Conservation (phyloP, 2,329 filamentous ascomycete species). For the Cladosporium colombiae region DNA sequence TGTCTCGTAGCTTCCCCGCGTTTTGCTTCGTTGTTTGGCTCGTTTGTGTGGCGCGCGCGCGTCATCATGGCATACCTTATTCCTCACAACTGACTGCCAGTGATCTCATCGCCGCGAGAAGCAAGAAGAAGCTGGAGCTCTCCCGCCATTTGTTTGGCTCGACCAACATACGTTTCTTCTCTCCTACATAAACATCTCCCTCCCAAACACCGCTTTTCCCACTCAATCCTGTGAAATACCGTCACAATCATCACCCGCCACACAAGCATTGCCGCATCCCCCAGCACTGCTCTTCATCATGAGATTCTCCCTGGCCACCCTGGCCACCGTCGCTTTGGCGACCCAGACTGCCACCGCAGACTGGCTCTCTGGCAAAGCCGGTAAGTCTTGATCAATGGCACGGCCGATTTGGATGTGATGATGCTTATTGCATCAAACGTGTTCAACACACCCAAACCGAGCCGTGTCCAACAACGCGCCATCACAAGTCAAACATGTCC, state of each 20-base stretch:
- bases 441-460: not conserved
- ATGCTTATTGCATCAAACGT: not conserved
- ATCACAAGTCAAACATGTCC: slow-evolving; percentile 17
- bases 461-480: slow-evolving; percentile 1
- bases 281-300: slow-evolving; percentile 53
- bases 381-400: slow-evolving; percentile 54
- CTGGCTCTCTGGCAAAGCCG: slow-evolving; percentile 82
- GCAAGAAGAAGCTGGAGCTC: slow-evolving; percentile 1
- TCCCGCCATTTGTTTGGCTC: slow-evolving; percentile 3
- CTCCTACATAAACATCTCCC: not conserved
- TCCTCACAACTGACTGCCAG: not conserved
- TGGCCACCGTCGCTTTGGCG: slow-evolving; percentile 72
- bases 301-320: slow-evolving; percentile 70
- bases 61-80: slow-evolving; percentile 8
- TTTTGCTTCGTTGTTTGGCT: not conserved
- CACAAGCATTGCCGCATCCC: not conserved
- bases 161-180: slow-evolving; percentile 8
- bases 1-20: slow-evolving; percentile 1
- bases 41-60: slow-evolving; percentile 5
- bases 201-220: not conserved
- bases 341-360: slow-evolving; percentile 70
- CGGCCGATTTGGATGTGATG: not conserved
- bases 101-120: slow-evolving; percentile 8
- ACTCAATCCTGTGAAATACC: not conserved
- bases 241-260: not conserved